A percentile compares a stretch with the other conserved stretches of the same genome.
These are phyloP conservation scores for Mollisiaceae sp. DNA, from an alignment of 2,329 filamentous ascomycete genomes.

Conservation along the genomic window DNA sequence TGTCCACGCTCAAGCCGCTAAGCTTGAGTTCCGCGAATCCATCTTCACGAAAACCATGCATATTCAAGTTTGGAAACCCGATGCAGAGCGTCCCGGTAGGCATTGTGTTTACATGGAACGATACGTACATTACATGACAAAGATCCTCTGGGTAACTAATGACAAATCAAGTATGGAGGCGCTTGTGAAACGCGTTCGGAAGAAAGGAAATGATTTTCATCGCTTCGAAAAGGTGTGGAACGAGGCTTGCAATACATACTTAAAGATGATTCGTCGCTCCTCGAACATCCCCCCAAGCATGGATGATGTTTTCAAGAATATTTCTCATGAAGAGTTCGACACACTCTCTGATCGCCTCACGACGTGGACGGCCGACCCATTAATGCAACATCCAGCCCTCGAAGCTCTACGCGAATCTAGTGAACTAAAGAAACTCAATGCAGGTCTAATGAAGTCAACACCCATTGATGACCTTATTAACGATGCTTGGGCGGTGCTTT, in stretches of 20 bases:
- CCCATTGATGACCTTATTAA: slow-evolving; percentile 92
- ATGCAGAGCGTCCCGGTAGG: slow-evolving; percentile 70
- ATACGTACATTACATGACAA: slow-evolving; percentile 70
- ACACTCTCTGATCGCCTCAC: slow-evolving; percentile 63
- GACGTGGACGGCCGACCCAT: slow-evolving; percentile 57
- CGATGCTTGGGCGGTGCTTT: slow-evolving; percentile 84
- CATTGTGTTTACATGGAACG: slow-evolving; percentile 77
- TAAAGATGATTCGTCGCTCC: slow-evolving; percentile 59
- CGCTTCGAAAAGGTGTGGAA: slow-evolving; percentile 38
- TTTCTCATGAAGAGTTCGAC: slow-evolving; percentile 69
- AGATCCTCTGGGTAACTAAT: slow-evolving; percentile 63
- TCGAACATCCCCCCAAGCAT: slow-evolving; percentile 63
- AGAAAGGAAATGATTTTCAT: slow-evolving; percentile 60
- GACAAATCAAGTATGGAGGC: slow-evolving; percentile 68
- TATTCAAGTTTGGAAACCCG: slow-evolving; percentile 75
- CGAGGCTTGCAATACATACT: slow-evolving; percentile 39
- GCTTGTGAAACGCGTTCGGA: slow-evolving; percentile 66
- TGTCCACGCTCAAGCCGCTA: slow-evolving; percentile 58
- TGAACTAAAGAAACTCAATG: slow-evolving; percentile 81
- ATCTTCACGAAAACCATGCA: slow-evolving; percentile 79
- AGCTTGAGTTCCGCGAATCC: slow-evolving; percentile 68
- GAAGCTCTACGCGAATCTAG: slow-evolving; percentile 69
- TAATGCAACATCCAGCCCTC: slow-evolving; percentile 54
- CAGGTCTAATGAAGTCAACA: slow-evolving; percentile 81
- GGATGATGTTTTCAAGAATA: slow-evolving; percentile 69